Conservation (phyloP, 2,329 filamentous ascomycete genomes). For the Rhynchosporium graminicola region DNA sequence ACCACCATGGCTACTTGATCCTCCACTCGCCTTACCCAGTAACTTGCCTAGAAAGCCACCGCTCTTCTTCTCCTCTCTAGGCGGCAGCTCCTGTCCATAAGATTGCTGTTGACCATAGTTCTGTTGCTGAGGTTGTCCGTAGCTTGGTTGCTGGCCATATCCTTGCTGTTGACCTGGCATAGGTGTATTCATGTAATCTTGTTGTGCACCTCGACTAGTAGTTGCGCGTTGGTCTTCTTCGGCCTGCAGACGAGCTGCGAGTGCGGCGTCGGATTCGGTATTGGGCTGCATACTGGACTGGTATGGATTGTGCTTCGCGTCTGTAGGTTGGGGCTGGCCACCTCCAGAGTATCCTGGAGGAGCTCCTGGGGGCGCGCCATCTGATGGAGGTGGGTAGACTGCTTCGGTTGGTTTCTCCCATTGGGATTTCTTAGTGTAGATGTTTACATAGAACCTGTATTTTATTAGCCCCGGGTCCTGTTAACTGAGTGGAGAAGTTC, state of each 20-base stretch:
- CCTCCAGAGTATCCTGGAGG: slow-evolving; percentile 58
- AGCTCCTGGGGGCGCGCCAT: slow-evolving; percentile 54
- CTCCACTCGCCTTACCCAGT: slow-evolving; percentile 42
- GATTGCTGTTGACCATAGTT: background rate
- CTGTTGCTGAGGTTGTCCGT: background rate
- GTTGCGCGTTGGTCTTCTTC: slow-evolving; percentile 71
- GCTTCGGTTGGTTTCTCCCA: slow-evolving; percentile 82
- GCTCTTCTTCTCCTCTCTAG: slow-evolving; percentile 45
- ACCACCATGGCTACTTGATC: slow-evolving; percentile 32
- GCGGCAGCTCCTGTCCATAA: slow-evolving; percentile 44
- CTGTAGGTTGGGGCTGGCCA: slow-evolving; percentile 32
- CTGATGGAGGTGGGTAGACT: slow-evolving; percentile 59
- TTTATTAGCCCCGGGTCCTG: slow-evolving; percentile 22
- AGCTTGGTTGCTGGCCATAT: slow-evolving; percentile 6
- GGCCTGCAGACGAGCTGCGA: slow-evolving; percentile 77
- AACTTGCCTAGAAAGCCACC: slow-evolving; percentile 56
- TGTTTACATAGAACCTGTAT: slow-evolving; percentile 84
- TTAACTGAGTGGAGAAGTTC: slow-evolving; percentile 7
- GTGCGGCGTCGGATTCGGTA: slow-evolving; percentile 66
- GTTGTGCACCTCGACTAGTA: slow-evolving; percentile 16
- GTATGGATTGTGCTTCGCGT: slow-evolving; percentile 74
- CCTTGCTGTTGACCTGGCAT: slow-evolving; percentile 29
- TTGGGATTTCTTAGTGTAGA: slow-evolving; percentile 83
- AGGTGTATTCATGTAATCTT: slow-evolving; percentile 37
- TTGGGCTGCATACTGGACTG: slow-evolving; percentile 38